Evolutionary conservation across 768 basidiomycete species (phyloP), one percentile per base, ranked within the genome.

Genomic region (Boletus speciosus): DNA sequence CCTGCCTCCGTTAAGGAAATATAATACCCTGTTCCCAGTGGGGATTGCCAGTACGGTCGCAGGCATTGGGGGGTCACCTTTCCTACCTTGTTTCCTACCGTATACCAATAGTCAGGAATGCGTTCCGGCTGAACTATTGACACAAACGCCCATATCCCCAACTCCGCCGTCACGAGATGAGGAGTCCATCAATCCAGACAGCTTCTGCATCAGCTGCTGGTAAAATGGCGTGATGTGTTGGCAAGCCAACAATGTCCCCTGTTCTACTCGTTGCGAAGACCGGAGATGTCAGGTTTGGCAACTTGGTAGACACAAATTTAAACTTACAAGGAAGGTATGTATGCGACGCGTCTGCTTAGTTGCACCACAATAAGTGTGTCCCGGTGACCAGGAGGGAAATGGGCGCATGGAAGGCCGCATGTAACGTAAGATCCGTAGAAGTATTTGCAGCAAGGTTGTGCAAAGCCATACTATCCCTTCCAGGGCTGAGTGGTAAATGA

Each of bases 1-100:
- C 1, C 73, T 84, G 6, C 85, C 85, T 19, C 85, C 85, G 56
- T 88, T 86, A n/a, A 88, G 66, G 44, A 72, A 71, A 61, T 81
- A 81, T n/a, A 84, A 63, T 5, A 85, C 76, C 57, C 81, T 83
- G 66, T 84, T 82, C 21, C 78, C 80, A 1, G 74, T 72, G 43
- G 62, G 66, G 5, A 80, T 76, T 1, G 74, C 19, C 19, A 19
- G 55, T 23, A 3, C 31, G 10, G 47, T 39, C 4, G 54, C 72
- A 66, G 36, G 73, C 76, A 44, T 74, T 58, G 25, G 66, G 53
- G 45, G 73, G 4, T 63, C 57, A 2, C 74, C 76, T 29, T 69
- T 66, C 61, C 77, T 79, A 65, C 79, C 74, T 21, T 74, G 66
- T 29, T 69, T 66, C 61, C 77, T 79, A 65, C 78, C 74, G 19